A percentile compares a stretch with the other conserved stretches of the same genome.
Conservation (phyloP, 768 basidiomycete genomes). For the Clitopilus passeckerianus region DNA sequence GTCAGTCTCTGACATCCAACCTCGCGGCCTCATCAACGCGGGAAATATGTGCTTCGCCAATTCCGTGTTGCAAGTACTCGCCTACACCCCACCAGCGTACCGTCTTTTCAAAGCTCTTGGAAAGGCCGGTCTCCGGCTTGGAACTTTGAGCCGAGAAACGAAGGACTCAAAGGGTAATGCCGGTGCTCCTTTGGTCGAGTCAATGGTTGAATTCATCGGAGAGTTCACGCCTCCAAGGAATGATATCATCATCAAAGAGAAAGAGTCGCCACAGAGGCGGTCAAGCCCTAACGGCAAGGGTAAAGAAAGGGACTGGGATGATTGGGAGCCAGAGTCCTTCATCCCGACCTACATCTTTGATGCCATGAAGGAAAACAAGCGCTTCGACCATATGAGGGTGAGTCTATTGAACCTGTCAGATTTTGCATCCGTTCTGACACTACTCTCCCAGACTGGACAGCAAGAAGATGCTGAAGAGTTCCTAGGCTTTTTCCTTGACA, state of each 20-base stretch:
- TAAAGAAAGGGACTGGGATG: constrained; percentile 29
- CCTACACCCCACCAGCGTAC: constrained; percentile 87
- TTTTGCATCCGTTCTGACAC: constrained; percentile 2
- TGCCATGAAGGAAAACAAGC: constrained; percentile 88
- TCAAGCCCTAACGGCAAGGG: constrained; percentile 24
- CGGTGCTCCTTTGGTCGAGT: constrained; percentile 50
- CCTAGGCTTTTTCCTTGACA: constrained; percentile 94
- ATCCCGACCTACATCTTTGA: constrained; percentile 86
- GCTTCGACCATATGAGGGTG: constrained; percentile 91
- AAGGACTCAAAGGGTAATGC: constrained; percentile 26
- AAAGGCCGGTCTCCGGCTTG: constrained; percentile 28
- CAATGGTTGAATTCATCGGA: constrained; percentile 67
- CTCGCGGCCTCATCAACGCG: constrained; percentile 86
- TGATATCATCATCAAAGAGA: constrained; percentile 9
- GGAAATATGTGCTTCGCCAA: constrained; percentile 99
- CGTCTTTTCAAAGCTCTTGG: constrained; percentile 71
- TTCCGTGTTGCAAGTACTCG: constrained; percentile 84
- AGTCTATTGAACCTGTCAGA: constrained; percentile 21
- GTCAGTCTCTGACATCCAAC: constrained; percentile 31
- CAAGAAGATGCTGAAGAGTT: constrained; percentile 99
- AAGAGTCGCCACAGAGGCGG: neutral
- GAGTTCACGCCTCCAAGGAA: constrained; percentile 51
- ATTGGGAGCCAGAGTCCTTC: constrained; percentile 61
- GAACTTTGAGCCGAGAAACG: constrained; percentile 16
- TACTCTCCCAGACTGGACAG: constrained; percentile 61